phyloP scores from a whole-genome alignment of 2,329 filamentous ascomycete genomes.

The Daldinia eschscholtzii region DNA sequence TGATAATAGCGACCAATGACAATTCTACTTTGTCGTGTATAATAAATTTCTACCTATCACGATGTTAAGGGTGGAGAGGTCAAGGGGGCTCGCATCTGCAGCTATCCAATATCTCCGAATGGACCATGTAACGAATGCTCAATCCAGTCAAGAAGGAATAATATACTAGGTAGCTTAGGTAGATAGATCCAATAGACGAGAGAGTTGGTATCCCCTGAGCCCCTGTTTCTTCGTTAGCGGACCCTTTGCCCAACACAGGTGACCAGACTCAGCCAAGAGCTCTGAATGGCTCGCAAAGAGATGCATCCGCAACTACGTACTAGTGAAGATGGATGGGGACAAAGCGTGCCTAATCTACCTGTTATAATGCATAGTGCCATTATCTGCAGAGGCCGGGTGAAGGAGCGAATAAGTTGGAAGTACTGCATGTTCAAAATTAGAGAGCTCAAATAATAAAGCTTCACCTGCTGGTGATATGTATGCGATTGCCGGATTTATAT shows the following conservation, averaged over 20 bases:
- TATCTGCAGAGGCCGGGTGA: constrained; percentile 35
- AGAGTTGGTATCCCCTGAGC: constrained; percentile 17
- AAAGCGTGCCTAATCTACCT: constrained; percentile 24
- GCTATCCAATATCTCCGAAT: constrained; percentile 40
- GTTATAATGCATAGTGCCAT: constrained; percentile 21
- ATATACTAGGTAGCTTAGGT: constrained; percentile 6
- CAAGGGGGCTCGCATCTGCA: constrained; percentile 34
- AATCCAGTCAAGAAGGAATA: constrained; percentile 1
- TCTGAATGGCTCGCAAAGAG: constrained; percentile 26
- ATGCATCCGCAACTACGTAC: constrained; percentile 23
- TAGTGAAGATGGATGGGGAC: constrained; percentile 19
- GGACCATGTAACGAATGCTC: constrained; percentile 22
- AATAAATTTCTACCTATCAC: constrained; percentile 42
- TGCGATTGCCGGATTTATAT: not conserved
- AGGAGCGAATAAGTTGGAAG: constrained; percentile 26
- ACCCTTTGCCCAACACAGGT: constrained; percentile 22
- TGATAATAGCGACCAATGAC: constrained; percentile 42
- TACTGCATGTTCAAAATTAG: constrained; percentile 32
- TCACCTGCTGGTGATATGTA: constrained; percentile 19
- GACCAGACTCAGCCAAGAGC: constrained; percentile 26
- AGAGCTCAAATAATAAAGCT: constrained; percentile 35
- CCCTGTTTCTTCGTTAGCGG: constrained; percentile 32
- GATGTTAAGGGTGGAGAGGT: constrained; percentile 24
- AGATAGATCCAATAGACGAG: constrained; percentile 15
- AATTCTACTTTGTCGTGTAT: constrained; percentile 34